Percentiles rank a stretch among this genome's conserved stretches.
Evolutionary conservation across 1,284 basidiomycete species (phyloP).

Genomic region (Spongiforma sp.): DNA sequence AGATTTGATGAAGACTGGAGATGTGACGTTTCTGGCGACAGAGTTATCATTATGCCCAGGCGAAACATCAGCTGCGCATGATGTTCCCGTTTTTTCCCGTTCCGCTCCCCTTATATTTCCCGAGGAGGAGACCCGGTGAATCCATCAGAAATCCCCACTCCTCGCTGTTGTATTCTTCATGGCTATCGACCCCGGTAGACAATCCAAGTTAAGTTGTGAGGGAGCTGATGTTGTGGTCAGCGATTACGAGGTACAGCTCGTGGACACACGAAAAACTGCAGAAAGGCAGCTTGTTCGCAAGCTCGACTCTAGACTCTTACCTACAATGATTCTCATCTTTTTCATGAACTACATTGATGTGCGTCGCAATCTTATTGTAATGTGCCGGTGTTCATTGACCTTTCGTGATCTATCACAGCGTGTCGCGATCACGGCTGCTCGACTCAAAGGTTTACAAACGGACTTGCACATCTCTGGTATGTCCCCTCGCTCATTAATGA

Average conservation of each 20-base stretch:
- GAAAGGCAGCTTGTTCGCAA: slow-evolving; percentile 53
- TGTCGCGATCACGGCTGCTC: slow-evolving; percentile 62
- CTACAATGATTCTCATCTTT: slow-evolving; percentile 64
- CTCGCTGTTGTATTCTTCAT: slow-evolving; percentile 5
- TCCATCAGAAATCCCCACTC: too few relatives aligned
- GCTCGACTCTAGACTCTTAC: slow-evolving; percentile 61
- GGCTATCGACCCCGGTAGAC: slow-evolving; percentile 10
- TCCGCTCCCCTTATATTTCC: not conserved
- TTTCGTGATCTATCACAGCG: slow-evolving; percentile 45
- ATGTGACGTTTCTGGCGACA: too few relatives aligned
- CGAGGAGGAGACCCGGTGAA: not conserved
- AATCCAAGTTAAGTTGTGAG: not conserved
- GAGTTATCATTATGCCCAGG: too few relatives aligned
- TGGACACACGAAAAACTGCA: slow-evolving; percentile 22
- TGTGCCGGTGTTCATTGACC: not conserved
- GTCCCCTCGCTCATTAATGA: not conserved
- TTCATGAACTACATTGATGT: slow-evolving; percentile 76
- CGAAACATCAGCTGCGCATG: too few relatives aligned
- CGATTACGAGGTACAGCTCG: slow-evolving; percentile 5
- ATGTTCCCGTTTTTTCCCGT: too few relatives aligned
- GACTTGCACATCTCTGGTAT: slow-evolving; percentile 1
- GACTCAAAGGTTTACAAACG: slow-evolving; percentile 25
- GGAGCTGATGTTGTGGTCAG: not conserved
- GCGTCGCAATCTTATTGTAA: slow-evolving; percentile 23
- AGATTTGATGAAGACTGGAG: too few relatives aligned